phyloP scores from a whole-genome alignment of 1,284 basidiomycete genomes.

The Marasmius fiardii region DNA sequence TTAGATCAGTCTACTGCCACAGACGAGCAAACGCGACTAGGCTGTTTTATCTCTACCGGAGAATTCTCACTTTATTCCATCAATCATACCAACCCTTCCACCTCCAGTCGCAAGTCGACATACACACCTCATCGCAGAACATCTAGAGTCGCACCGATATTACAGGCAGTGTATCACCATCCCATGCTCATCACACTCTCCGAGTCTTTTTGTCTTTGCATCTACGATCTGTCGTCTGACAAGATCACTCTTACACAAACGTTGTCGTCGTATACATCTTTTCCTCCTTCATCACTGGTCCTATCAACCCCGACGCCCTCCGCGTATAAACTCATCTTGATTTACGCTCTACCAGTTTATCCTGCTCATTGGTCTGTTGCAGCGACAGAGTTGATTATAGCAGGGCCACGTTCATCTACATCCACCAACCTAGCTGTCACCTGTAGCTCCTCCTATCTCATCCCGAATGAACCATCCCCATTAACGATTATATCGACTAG shows the following conservation, averaged over 20 bases:
- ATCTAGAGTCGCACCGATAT: slow-evolving; percentile 42
- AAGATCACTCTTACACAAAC: slow-evolving; percentile 55
- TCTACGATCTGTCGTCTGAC: slow-evolving; percentile 61
- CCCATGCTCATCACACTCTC: slow-evolving; percentile 72
- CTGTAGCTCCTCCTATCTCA: slow-evolving; percentile 10
- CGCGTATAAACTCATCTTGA: slow-evolving; percentile 69
- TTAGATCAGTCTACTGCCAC: slow-evolving; percentile 66
- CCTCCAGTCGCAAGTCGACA: slow-evolving; percentile 39
- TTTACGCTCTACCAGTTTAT: slow-evolving; percentile 74
- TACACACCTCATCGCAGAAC: slow-evolving; percentile 43
- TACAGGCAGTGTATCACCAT: slow-evolving; percentile 71
- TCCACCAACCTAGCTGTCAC: slow-evolving; percentile 16
- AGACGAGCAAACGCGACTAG: slow-evolving; percentile 43
- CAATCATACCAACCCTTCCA: slow-evolving; percentile 38
- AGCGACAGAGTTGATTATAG: slow-evolving; percentile 69
- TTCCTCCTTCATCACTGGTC: slow-evolving; percentile 69
- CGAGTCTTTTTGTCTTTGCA: slow-evolving; percentile 56
- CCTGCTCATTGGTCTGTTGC: slow-evolving; percentile 79
- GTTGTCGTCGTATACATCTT: slow-evolving; percentile 68
- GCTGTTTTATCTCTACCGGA: slow-evolving; percentile 63
- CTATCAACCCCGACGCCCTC: slow-evolving; percentile 53
- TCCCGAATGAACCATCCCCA: slow-evolving; percentile 17
- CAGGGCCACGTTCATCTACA: slow-evolving; percentile 25
- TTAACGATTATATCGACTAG: slow-evolving; percentile 52
- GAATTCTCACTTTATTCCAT: slow-evolving; percentile 59